Percentiles rank a stretch among this genome's conserved stretches.
Conservation (phyloP, 164 flowering plant genomes). For the Taxillus chinensis region DNA sequence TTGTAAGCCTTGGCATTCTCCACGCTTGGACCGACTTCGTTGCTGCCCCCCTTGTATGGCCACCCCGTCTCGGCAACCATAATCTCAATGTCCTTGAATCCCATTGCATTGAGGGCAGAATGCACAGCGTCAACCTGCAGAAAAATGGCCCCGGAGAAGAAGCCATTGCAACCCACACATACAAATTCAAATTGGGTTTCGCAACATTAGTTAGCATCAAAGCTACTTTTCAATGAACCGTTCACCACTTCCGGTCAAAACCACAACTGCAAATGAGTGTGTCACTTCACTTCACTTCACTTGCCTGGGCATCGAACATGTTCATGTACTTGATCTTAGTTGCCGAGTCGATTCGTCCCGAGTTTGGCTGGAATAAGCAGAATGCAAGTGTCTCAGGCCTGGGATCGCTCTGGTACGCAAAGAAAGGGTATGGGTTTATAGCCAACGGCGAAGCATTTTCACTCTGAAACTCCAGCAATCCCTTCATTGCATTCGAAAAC, state of each 20-base stretch:
- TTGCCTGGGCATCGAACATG: conserved; percentile 98
- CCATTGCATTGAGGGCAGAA: conserved; percentile 60
- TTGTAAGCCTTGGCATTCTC: conserved; percentile 93
- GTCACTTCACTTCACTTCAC: conserved; percentile 7
- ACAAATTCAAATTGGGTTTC: too few relatives aligned
- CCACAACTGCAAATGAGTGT: too few relatives aligned
- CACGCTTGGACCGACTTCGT: conserved; percentile 61
- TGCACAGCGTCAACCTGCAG: conserved; percentile 77
- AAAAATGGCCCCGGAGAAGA: too few relatives aligned
- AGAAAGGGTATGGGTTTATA: conserved; percentile 88
- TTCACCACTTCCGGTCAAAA: too few relatives aligned
- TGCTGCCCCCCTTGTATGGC: conserved; percentile 74
- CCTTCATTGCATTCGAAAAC: conserved; percentile 32
- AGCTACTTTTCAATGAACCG: too few relatives aligned
- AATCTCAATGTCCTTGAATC: conserved; percentile 67
- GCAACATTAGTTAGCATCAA: too few relatives aligned
- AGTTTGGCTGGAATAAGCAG: conserved; percentile 80
- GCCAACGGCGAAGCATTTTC: conserved; percentile 66
- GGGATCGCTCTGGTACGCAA: conserved; percentile 86
- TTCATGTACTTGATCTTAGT: conserved; percentile 70
- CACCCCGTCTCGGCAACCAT: conserved; percentile 97
- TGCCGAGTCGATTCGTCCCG: conserved; percentile 69
- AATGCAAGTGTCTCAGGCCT: conserved; percentile 83
- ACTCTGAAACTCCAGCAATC: conserved; percentile 44
- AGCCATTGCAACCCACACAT: too few relatives aligned